Conservation (phyloP, 1,284 basidiomycete species). For the Trichosporon sp. region DNA sequence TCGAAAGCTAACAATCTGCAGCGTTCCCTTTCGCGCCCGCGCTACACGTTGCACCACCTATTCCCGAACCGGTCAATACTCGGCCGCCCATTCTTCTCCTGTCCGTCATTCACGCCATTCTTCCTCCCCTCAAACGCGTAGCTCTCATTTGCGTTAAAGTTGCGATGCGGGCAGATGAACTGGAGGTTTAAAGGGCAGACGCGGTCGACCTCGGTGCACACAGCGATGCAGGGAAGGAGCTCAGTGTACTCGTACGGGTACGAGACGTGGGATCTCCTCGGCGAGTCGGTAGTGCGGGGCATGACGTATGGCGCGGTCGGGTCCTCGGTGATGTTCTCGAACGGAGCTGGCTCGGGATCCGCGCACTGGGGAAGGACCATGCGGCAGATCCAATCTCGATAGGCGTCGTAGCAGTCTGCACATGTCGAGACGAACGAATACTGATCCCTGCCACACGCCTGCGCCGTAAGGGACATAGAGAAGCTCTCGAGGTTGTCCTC, state of each 20-base stretch:
- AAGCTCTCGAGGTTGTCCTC: constrained; percentile 64
- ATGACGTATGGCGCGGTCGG: constrained; percentile 34
- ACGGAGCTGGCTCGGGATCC: constrained; percentile 36
- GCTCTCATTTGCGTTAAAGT: constrained; percentile 61
- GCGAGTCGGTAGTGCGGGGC: constrained; percentile 50
- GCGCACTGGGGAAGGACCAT: constrained; percentile 65
- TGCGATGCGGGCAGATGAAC: constrained; percentile 62
- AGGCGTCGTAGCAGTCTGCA: constrained; percentile 65
- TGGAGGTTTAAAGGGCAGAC: constrained; percentile 67
- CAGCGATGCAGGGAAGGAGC: constrained; percentile 70
- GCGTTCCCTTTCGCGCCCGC: not conserved
- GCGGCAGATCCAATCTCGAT: constrained; percentile 72
- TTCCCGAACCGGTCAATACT: constrained; percentile 70
- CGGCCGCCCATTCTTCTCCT: constrained; percentile 51
- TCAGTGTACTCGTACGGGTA: constrained; percentile 52
- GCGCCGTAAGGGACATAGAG: constrained; percentile 60
- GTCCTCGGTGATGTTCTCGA: constrained; percentile 35
- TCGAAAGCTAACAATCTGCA: too few species aligned
- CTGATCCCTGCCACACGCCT: constrained; percentile 68
- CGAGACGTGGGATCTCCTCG: constrained; percentile 28
- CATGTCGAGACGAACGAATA: constrained; percentile 75
- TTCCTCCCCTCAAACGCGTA: constrained; percentile 62
- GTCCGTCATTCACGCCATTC: constrained; percentile 49
- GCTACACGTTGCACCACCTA: constrained; percentile 65
- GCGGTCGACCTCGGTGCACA: constrained; percentile 66